phyloP scores from a whole-genome alignment of 768 basidiomycete genomes.

The Galerina marginata region DNA sequence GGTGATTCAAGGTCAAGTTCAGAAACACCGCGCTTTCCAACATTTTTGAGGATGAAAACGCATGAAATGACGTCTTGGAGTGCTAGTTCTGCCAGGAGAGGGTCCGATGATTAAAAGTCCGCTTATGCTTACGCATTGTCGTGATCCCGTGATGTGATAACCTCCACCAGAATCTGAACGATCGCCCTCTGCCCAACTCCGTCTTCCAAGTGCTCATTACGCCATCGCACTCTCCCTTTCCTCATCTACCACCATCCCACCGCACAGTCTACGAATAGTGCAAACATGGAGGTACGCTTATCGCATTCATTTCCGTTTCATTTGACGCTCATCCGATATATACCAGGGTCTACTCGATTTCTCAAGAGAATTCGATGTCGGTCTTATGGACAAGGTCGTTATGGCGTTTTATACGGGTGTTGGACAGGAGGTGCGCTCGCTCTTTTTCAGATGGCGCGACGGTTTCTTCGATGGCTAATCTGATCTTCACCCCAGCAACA shows the following conservation, averaged over 20 bases:
- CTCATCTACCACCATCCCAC: conserved; percentile 21
- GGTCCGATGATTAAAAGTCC: conserved; percentile 7
- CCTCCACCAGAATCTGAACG: conserved; percentile 23
- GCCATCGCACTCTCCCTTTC: conserved; percentile 26
- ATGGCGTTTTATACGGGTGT: conserved; percentile 88
- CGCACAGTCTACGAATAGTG: conserved; percentile 23
- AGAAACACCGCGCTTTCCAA: neutral
- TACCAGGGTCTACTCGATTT: conserved; percentile 89
- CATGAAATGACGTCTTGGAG: neutral
- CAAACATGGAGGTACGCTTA: conserved; percentile 54
- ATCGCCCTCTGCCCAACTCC: conserved; percentile 51
- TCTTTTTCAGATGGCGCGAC: conserved; percentile 12
- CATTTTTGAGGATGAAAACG: neutral
- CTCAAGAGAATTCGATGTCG: conserved; percentile 91
- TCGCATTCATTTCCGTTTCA: conserved; percentile 6
- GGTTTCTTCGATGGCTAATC: conserved; percentile 27
- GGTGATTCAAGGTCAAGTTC: neutral
- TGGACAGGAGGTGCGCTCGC: conserved; percentile 74
- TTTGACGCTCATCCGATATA: conserved; percentile 27
- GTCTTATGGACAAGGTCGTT: conserved; percentile 91
- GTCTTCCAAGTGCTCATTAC: conserved; percentile 29
- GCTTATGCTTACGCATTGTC: conserved; percentile 26
- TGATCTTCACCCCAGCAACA: conserved; percentile 71
- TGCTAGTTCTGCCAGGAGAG: neutral
- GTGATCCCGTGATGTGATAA: conserved; percentile 34